phyloP scores from a whole-genome alignment of 2,329 filamentous ascomycete species.

The Trichophyton benhamiae region DNA sequence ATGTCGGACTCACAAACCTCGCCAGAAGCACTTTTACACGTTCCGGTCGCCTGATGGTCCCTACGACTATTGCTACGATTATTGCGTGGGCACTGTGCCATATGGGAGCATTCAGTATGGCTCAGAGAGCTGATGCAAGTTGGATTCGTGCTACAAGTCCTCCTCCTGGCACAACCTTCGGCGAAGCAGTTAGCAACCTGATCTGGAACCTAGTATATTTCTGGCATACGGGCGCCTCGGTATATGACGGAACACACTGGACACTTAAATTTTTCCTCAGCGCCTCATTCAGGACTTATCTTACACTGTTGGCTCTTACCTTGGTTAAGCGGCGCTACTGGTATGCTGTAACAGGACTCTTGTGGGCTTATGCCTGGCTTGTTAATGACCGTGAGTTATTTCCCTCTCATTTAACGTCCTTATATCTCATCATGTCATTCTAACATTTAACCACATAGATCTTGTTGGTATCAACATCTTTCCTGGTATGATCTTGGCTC shows the following conservation, averaged over 20 bases:
- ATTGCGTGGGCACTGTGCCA: conserved; percentile 20
- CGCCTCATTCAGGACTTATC: conserved; percentile 32
- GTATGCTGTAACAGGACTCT: conserved; percentile 23
- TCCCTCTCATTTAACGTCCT: too few species aligned
- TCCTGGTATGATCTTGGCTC: conserved; percentile 19
- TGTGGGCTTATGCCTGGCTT: conserved; percentile 31
- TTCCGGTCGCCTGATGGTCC: conserved; percentile 17
- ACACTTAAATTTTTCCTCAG: conserved; percentile 32
- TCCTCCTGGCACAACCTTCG: conserved; percentile 12
- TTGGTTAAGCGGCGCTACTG: conserved; percentile 27
- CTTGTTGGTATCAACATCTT: conserved; percentile 20
- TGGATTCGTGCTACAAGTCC: conserved; percentile 17
- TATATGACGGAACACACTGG: conserved; percentile 35
- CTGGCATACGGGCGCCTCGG: conserved; percentile 30
- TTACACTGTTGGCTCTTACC: conserved; percentile 31
- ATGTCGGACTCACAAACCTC: conserved; percentile 16
- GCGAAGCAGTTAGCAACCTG: conserved; percentile 12
- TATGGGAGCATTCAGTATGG: conserved; percentile 16
- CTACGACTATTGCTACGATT: conserved; percentile 16
- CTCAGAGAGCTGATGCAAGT: conserved; percentile 15
- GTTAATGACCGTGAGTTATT: conserved; percentile 16
- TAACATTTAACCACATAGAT: conserved; percentile 9
- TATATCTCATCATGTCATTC: background rate
- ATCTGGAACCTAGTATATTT: conserved; percentile 15
- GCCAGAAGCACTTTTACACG: conserved; percentile 17